phyloP scores from a whole-genome alignment of 1,139 yeast genomes.

The Kodamaea sp. region DNA sequence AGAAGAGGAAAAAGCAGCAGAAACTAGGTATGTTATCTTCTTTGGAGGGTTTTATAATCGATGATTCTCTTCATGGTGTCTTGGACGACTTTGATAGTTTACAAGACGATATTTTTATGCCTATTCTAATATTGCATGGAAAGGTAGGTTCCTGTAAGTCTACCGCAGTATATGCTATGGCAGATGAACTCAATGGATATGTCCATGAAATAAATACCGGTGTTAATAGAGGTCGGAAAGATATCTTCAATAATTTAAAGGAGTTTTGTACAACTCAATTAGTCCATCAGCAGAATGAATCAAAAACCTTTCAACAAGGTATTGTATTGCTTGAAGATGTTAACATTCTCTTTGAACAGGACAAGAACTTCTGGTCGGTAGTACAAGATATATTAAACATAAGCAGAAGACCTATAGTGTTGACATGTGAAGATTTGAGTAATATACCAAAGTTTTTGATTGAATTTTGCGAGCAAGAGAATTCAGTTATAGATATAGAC shows the following conservation, averaged over 20 bases:
- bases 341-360: slow-evolving; percentile 77
- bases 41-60: slow-evolving; percentile 29
- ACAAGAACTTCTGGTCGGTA: slow-evolving; percentile 75
- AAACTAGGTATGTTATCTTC: slow-evolving; percentile 13
- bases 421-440: slow-evolving; percentile 62
- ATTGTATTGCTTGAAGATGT: slow-evolving; percentile 82
- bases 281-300: slow-evolving; percentile 47
- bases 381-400: slow-evolving; percentile 60
- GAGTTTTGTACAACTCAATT: slow-evolving; percentile 85
- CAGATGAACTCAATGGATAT: slow-evolving; percentile 61
- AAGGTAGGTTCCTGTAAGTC: slow-evolving; percentile 78
- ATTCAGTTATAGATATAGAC: slow-evolving; percentile 31
- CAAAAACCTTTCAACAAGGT: slow-evolving; percentile 52
- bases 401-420: slow-evolving; percentile 74
- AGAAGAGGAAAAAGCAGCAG: slow-evolving; percentile 16
- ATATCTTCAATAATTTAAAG: slow-evolving; percentile 58
- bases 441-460: slow-evolving; percentile 54
- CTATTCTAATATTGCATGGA: slow-evolving; percentile 68
- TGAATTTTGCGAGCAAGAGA: slow-evolving; percentile 42
- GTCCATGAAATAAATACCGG: slow-evolving; percentile 82
- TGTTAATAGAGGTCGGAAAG: slow-evolving; percentile 67
- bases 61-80: slow-evolving; percentile 17
- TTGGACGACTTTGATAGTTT: slow-evolving; percentile 10
- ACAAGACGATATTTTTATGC: slow-evolving; percentile 40
- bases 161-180: slow-evolving; percentile 65